Base-by-base conservation (phyloP, 345 rosid genomes). In the Fremontodendron californicum region DNA sequence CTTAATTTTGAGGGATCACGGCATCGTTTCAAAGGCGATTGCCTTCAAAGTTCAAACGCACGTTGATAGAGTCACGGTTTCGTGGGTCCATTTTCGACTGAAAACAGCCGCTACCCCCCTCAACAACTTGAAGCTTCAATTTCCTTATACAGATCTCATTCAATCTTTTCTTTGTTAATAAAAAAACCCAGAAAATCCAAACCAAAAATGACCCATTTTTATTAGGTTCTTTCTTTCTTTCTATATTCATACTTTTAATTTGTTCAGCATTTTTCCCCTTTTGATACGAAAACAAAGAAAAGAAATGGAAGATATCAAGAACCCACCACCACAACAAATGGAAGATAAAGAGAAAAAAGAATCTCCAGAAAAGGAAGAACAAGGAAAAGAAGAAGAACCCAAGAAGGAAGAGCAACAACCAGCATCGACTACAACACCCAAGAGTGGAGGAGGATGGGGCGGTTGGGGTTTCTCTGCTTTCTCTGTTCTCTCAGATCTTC, bases 391-490 rank as follows among this genome's bases (percentile, higher is more conserved):
- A 5, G 85, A 78, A 48, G 88, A 78, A 18, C 70, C 75, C 11
- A 71, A 81, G 16, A 12, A 31, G 42, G 80, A 82, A 58, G 78
- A 69, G 80, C 25, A 51, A 23, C 70, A 43, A 39, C 69, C 85
- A 0, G 75, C 74, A 0, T 45, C 71, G 40, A 40, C 51, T 66
- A 68, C 19, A 48, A 67, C 25, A 5, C 77, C 86, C 16, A 75
- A 77, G 64, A 80, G 16, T 39, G 82, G 85, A 2, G 88, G 89
- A 65, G 91, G 96, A 39, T 90, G 99, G 83, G 94, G 98, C 55
- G 94, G 98, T 3, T 92, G 99, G 98, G 96, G 96, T 9, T 92
- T 91, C 78, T 89, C 94, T 37, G 77, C 95, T 33, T 80, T 92
- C 78, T 90, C 97, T 5, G 91, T 93, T 72, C 83, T 96, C 19